Evolutionary conservation across 2,329 filamentous ascomycete genomes (phyloP).

Genomic region (Zymoseptoria ardabiliae): DNA sequence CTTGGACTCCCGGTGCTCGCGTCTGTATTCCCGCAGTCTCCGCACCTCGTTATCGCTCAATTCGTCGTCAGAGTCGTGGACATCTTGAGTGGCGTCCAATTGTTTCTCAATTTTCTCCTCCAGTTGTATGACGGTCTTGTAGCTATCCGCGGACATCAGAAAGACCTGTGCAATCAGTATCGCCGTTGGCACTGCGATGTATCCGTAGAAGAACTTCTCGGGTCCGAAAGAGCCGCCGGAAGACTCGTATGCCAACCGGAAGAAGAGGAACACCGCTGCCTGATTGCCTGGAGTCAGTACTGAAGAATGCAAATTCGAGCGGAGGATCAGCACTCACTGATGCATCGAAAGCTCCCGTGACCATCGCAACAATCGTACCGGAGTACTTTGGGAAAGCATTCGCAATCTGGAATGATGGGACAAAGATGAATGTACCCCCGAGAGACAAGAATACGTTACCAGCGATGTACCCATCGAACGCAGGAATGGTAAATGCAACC

Average conservation of each 20-base stretch:
- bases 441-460: conserved; percentile 43
- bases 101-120: conserved; percentile 72
- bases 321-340: conserved; percentile 20
- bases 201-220: conserved; percentile 43
- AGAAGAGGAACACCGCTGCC: conserved; percentile 42
- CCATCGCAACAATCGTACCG: conserved; percentile 41
- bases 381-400: conserved; percentile 45
- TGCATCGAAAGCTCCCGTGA: conserved; percentile 45
- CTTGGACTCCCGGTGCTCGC: conserved; percentile 55
- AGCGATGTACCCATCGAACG: conserved; percentile 59
- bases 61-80: conserved; percentile 52
- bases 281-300: conserved; percentile 1
- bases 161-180: conserved; percentile 39
- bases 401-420: conserved; percentile 44
- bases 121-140: conserved; percentile 62
- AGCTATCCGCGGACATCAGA: conserved; percentile 40
- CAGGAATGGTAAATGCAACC: conserved; percentile 51
- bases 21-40: conserved; percentile 46
- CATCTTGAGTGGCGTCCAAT: conserved; percentile 43
- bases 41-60: conserved; percentile 51
- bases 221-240: conserved; percentile 36
- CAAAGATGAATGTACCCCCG: conserved; percentile 44
- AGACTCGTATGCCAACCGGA: conserved; percentile 41
- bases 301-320: background rate
- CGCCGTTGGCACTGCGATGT: conserved; percentile 39